A percentile compares a stretch with the other conserved stretches of the same genome.
Evolutionary conservation across 2,329 filamentous ascomycete genomes (phyloP).

Genomic region (Pseudogymnoascus sp.): DNA sequence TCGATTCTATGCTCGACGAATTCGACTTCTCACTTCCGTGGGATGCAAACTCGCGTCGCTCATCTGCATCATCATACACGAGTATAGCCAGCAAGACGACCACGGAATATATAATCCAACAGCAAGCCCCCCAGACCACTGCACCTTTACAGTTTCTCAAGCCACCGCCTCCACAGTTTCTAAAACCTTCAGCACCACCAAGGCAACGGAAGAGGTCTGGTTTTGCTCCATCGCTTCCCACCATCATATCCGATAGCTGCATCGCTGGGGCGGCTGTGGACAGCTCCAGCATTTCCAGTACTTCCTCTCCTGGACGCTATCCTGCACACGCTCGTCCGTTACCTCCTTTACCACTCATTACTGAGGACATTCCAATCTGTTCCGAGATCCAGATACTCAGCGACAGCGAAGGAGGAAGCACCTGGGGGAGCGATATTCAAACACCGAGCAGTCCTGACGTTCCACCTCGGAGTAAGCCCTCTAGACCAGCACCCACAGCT

Average conservation of each 20-base stretch:
- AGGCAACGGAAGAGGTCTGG: neutral
- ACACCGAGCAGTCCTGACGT: neutral
- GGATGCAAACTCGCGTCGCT: slow-evolving; percentile 3
- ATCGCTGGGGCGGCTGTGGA: neutral
- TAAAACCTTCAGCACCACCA: neutral
- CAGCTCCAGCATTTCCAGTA: neutral
- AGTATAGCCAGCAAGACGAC: slow-evolving; percentile 1
- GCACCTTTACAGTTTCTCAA: neutral
- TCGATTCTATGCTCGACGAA: neutral
- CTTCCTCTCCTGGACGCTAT: neutral
- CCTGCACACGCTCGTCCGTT: neutral
- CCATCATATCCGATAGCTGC: slow-evolving; percentile 3
- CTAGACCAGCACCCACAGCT: neutral
- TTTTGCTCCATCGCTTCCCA: neutral
- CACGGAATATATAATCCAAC: neutral
- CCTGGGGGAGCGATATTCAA: neutral
- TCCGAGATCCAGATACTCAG: neutral
- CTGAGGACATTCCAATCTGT: neutral
- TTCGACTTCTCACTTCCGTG: neutral
- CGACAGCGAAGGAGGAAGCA: neutral
- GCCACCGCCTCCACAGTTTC: neutral
- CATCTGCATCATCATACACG: neutral
- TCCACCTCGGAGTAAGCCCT: neutral
- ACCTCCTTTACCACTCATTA: neutral
- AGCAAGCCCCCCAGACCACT: neutral